Conservation (phyloP, 768 basidiomycete genomes). For the Phaeotremella skinneri region DNA sequence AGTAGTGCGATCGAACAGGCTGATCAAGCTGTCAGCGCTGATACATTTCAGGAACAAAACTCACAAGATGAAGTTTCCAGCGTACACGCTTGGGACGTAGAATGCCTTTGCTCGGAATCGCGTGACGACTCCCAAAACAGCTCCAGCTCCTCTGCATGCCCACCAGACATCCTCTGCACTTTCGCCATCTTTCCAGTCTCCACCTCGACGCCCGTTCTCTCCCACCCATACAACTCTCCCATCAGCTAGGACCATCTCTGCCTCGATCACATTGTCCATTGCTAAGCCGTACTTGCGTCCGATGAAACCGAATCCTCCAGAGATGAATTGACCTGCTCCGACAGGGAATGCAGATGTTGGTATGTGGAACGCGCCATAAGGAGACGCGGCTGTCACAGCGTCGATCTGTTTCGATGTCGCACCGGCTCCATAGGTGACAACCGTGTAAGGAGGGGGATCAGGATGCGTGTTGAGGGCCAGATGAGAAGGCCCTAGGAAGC, state of each 20-base stretch:
- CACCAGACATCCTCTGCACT: constrained; percentile 47
- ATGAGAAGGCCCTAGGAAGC: constrained; percentile 12
- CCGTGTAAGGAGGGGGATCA: constrained; percentile 64
- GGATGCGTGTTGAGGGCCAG: constrained; percentile 32
- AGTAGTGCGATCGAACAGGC: constrained; percentile 82
- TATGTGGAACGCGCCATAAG: constrained; percentile 47
- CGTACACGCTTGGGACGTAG: constrained; percentile 85
- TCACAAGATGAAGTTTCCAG: constrained; percentile 88
- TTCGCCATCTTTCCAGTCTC: constrained; percentile 39
- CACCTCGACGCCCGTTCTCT: constrained; percentile 69
- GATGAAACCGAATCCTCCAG: constrained; percentile 83
- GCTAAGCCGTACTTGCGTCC: constrained; percentile 79
- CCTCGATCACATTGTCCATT: constrained; percentile 84
- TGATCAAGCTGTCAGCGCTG: constrained; percentile 48
- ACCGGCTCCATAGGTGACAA: constrained; percentile 80
- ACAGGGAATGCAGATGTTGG: constrained; percentile 53
- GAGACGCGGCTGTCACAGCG: constrained; percentile 62
- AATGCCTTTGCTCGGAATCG: constrained; percentile 87
- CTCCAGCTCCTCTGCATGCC: constrained; percentile 60
- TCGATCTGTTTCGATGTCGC: constrained; percentile 82
- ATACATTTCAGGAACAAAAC: constrained; percentile 44
- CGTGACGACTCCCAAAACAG: constrained; percentile 77
- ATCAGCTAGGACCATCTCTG: constrained; percentile 87
- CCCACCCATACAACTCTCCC: constrained; percentile 77
- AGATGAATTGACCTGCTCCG: constrained; percentile 51